Evolutionary conservation across 2,329 filamentous ascomycete genomes (phyloP), one percentile per base, ranked within the genome.

Genomic region (Penicillium sp.): DNA sequence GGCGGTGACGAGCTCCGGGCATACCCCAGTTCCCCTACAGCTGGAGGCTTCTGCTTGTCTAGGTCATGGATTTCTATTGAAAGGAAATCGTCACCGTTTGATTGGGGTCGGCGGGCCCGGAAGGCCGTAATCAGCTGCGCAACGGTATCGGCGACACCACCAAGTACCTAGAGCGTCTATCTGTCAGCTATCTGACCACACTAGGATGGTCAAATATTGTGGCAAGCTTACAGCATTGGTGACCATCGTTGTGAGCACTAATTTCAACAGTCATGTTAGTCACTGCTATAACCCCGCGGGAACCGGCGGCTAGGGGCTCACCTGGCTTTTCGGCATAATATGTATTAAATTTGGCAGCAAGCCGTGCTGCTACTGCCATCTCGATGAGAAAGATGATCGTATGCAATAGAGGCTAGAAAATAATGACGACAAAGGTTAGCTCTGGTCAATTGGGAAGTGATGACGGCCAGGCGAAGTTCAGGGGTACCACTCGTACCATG

Each of bases 201-300:
- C 19, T 32, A 13, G 19, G n/a, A 38, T n/a, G n/a, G n/a, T 43
- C 27, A 4, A 51, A 42, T 27, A 7, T 43, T 19, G 27, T 46
- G 38, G 23, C 7, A 42, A 51, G 59, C 83, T 70, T 84, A 88
- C 88, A 63, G 94, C 90, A 78, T 99, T 99, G 72, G 93, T 96
- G 70, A 97, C 90, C 93, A 99, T 99, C 76, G 96, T 99, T 59
- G 94, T 99, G 67, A 99, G 84, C 39, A 99, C 90, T 89, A 70
- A 55, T 32, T 7, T 43, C 11, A 38, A 29, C 47, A 18, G 26
- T 54, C 30, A 55, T 45, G 63, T 67, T 54, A 67, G 62, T 54
- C 35, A n/a, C n/a, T 18, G 14, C 19, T 45, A 23, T 39, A 16
- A 14, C 18, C 27, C 35, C 27, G 32, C 34, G 39, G 40, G 41